Evolutionary conservation across 2,329 filamentous ascomycete species (phyloP), one percentile per base, ranked within the genome.

Genomic region (Fusarium nygamai): DNA sequence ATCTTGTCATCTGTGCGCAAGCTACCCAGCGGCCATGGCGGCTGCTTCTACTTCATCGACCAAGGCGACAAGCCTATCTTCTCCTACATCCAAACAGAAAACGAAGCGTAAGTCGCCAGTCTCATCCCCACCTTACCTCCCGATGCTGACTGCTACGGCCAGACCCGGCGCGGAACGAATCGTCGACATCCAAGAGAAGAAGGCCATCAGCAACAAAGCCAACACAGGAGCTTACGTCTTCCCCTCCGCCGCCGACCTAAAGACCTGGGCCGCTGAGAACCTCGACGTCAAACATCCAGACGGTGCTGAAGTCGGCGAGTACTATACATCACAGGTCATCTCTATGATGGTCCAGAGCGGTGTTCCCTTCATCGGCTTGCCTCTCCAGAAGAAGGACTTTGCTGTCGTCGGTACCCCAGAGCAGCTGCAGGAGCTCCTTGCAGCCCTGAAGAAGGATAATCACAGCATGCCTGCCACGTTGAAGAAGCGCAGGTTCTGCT

Each of bases 101-200:
- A 14, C 14, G 56, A 59, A 29, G 48, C 56, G 56, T 59, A n/a
- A 36, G 56, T 29, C 2, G 0, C 6, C 27, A 5, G 1, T 6
- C 3, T 4, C 4, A 22, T 8, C 0, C 9, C 1, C 6, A 22
- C 0, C 6, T 11, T 6, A 2, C 19, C 13, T 29, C 27, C 13
- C 4, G 2, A 48, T 29, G 0, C 27, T 48, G 2, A 29, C 27
- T 29, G 0, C 9, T 8, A 11, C 12, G 0, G 0, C 20, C 13
- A 59, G 56, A 3, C 17, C 31, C 13, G 56, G 41, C 3, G 31
- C 33, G 1, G 41, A 59, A 3, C 43, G 41, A 17, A 59, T 59
- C 20, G 11, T 59, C 8, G 56, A 59, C 14, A 59, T 59, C 20
- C 56, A 59, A 29, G 56, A 59, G 31, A 59, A 59, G 56, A 59